Base-by-base conservation (phyloP, 768 basidiomycete genomes). In the Trametes meyenii region DNA sequence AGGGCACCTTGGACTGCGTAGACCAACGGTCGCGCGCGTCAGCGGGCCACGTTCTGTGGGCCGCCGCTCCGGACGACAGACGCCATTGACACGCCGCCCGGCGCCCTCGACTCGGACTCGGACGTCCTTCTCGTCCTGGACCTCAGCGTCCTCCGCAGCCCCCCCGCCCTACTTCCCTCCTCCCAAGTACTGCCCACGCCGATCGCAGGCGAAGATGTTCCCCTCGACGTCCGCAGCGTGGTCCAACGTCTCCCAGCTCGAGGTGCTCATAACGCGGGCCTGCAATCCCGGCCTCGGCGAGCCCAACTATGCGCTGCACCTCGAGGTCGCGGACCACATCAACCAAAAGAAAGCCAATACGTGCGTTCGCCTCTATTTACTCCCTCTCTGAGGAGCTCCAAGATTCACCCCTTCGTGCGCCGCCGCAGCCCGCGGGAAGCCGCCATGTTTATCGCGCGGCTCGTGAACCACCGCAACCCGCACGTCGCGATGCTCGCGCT, bases 331-430 rank as follows among this genome's bases (percentile, higher is more conserved):
- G 14, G 96, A 98, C 63, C 85, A 89, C 69, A 87, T 98, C 76
- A 96, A 96, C 75, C 78, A 78, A 58, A 98, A 98, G 80, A 98
- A 98, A 76, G 96, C 95, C 0, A 98, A 99, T 78, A 93, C 84
- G 94, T 96, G 75, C 65, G 89, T 78, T 10, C 6, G 29, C 73
- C 6, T 3, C 46, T 45, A 50, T 38, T 21, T 40, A 21, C 8
- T 24, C 7, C 24, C n/a, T 5, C 12, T 29, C 11, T 26, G 3
- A 42, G 36, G 19, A 33, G 29, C 29, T 33, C 50, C 33, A 12
- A 12, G 6, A 5, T 48, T 55, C 38, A 44, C 17, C 49, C n/a
- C n/a, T 8, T 21, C 53, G n/a, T 2, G 45, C 35, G 23, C 54
- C 53, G 2, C 10, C 52, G 14, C 69, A 96, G 94, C 62, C 92